Evolutionary conservation across 75 land plant species (phyloP).

Genomic region (Ceratopteris richardii): DNA sequence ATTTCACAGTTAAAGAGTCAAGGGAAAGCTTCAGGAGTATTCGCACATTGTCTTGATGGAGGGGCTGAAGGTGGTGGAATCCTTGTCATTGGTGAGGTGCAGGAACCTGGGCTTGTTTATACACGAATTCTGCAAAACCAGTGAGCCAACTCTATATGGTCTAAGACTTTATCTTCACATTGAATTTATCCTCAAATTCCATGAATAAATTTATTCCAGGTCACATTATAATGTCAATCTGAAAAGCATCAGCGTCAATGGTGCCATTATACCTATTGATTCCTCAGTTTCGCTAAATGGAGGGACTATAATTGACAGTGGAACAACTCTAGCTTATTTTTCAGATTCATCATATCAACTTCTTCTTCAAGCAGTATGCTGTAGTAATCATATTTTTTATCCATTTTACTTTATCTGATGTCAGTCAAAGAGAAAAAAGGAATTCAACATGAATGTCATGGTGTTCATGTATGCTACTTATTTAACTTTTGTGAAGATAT

Average conservation of each 20-base stretch:
- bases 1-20: conserved; percentile 57
- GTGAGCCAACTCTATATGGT: too few relatives aligned
- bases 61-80: conserved; percentile 71
- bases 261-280: conserved; percentile 45
- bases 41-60: conserved; percentile 84
- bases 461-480: too few relatives aligned
- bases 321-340: conserved; percentile 83
- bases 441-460: too few relatives aligned
- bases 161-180: too few relatives aligned
- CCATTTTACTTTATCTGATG: too few relatives aligned
- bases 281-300: conserved; percentile 32
- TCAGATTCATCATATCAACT: conserved; percentile 65
- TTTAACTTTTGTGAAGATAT: too few relatives aligned
- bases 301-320: conserved; percentile 85
- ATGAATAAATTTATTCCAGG: conserved; percentile 48
- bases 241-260: conserved; percentile 68
- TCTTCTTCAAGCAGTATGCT: conserved; percentile 43
- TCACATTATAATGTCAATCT: conserved; percentile 77
- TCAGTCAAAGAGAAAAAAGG: too few relatives aligned
- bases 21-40: conserved; percentile 49
- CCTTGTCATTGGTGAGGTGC: conserved; percentile 70
- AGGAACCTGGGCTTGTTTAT: conserved; percentile 67
- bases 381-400: too few relatives aligned
- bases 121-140: conserved; percentile 68
- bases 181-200: too few relatives aligned